Evolutionary conservation across 2,329 filamentous ascomycete species (phyloP).

Genomic region (Pseudocercospora cruenta): DNA sequence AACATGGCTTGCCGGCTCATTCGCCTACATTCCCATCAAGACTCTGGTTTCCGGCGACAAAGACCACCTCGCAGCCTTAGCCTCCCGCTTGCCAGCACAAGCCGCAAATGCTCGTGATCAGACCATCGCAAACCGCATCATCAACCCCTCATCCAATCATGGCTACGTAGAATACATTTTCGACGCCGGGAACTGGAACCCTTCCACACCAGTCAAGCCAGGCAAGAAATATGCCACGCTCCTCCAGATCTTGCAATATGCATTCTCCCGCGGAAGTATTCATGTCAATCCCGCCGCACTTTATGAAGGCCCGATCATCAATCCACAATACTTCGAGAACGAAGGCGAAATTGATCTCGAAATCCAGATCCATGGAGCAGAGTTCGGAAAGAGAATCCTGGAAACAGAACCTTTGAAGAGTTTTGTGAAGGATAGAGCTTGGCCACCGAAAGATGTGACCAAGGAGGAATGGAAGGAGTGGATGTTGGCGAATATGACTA

Average conservation of each 20-base stretch:
- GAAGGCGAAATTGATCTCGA: constrained; percentile 15
- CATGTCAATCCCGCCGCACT: constrained; percentile 33
- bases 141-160: not conserved
- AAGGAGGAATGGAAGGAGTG: constrained; percentile 20
- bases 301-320: constrained; percentile 28
- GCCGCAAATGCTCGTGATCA: not conserved
- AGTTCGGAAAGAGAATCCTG: constrained; percentile 13
- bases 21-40: constrained; percentile 9
- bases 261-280: constrained; percentile 31
- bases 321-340: constrained; percentile 34
- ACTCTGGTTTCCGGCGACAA: not conserved
- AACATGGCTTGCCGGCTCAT: constrained; percentile 6
- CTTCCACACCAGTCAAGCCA: not conserved
- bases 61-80: not conserved
- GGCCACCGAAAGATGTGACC: constrained; percentile 13
- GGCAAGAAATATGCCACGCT: constrained; percentile 16
- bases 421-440: constrained; percentile 8
- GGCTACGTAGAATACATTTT: constrained; percentile 17
- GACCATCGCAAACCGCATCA: not conserved
- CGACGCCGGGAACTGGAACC: constrained; percentile 15
- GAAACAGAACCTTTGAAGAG: constrained; percentile 12
- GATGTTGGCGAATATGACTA: constrained; percentile 19
- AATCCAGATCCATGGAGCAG: constrained; percentile 8
- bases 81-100: not conserved
- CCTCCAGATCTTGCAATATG: constrained; percentile 19